Base-by-base conservation (phyloP, 192 early-diverging fungal species). In the Jimgerdemannia lactiflua region DNA sequence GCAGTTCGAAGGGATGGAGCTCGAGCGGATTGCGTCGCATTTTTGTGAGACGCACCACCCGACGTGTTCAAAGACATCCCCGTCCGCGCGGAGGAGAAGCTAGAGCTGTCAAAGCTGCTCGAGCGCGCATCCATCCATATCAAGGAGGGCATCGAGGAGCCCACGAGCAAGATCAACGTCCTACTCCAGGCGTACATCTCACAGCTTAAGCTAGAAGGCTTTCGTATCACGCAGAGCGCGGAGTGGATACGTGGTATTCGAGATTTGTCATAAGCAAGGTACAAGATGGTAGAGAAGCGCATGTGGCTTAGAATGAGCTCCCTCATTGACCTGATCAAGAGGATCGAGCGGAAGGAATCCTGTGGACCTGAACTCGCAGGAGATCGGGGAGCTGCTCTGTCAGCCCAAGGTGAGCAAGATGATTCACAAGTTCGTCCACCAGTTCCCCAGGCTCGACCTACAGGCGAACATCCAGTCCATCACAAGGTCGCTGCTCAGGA, bases 301-400 rank as follows among this genome's bases (percentile, higher is more conserved):
- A 94, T 94, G 85, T 99, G 98, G 98, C 78, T 95, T 64, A 92
- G 94, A 3, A 98, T 98, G 97, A 93, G 91, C 70, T 97, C 98
- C 73, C 94, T 93, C 7, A 75, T 86, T 4, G 96, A 97, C 63
- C 80, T 97, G 59, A 91, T 99, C 77, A 90, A 91, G 68, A 85
- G 90, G 41, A 85, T 99, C 39, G 98, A 99, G 85, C 87, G 94
- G 71, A 96, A 96, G 82, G 96, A 97, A 74, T 92, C 98, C 73
- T 85, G 94, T 93, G 79, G 97, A 99, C 77, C 83, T 99, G 43
- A 91, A 89, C 54, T 90, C 93, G n/a, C 90, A 95, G 64, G 97
- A 97, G 82, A 85, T 99, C 41, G 96, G 95, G 42, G 96, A 99
- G 85, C 87, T 97, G 7, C 91, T 95, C 3, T 91, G 90, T 20